phyloP scores from a whole-genome alignment of 2,329 filamentous ascomycete species.

The Diaporthe ampelina region DNA sequence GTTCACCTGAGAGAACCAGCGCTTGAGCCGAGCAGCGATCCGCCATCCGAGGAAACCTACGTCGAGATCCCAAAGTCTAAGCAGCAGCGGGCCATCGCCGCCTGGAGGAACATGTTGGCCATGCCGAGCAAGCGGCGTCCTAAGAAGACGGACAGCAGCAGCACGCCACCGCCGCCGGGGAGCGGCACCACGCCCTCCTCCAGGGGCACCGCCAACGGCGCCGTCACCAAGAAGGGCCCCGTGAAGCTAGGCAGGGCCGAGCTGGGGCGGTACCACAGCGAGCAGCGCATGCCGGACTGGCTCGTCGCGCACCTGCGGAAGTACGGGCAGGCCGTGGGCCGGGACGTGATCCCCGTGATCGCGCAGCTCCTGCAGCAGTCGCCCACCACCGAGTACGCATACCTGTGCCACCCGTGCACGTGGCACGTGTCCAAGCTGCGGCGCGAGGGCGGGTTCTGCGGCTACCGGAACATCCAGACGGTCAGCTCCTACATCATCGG shows the following conservation, averaged over 20 bases:
- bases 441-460: conserved; percentile 92
- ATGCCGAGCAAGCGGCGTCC: conserved; percentile 35
- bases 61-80: conserved; percentile 31
- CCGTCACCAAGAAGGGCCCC: conserved; percentile 33
- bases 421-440: conserved; percentile 86
- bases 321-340: conserved; percentile 67
- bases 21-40: conserved; percentile 16
- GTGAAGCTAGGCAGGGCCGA: conserved; percentile 65
- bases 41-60: conserved; percentile 26
- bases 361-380: conserved; percentile 76
- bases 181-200: conserved; percentile 17
- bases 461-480: conserved; percentile 96
- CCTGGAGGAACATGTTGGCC: conserved; percentile 40
- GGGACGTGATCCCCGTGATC: conserved; percentile 74
- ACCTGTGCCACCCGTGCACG: conserved; percentile 82
- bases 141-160: conserved; percentile 34
- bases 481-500: conserved; percentile 82
- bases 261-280: conserved; percentile 79
- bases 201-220: background rate
- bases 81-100: conserved; percentile 39
- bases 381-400: conserved; percentile 75
- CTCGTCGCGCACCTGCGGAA: conserved; percentile 73
- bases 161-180: background rate
- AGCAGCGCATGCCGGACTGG: conserved; percentile 81
- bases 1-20: background rate